phyloP scores from a whole-genome alignment of 2,329 filamentous ascomycete species.

The Calonectria hawksworthii region DNA sequence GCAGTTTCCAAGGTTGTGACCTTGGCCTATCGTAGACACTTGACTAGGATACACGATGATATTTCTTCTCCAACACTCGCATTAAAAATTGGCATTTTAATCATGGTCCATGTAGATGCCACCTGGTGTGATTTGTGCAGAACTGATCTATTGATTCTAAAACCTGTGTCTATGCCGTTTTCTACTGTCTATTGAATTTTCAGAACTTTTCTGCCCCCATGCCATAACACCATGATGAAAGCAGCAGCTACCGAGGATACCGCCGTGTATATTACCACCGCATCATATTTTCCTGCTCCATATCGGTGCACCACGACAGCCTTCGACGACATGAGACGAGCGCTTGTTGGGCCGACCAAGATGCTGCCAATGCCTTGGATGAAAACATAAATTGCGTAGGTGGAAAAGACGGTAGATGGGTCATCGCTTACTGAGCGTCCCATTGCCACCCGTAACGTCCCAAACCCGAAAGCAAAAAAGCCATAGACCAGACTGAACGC shows the following conservation, averaged over 20 bases:
- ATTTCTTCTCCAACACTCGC: not conserved
- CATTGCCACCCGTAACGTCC: constrained; percentile 30
- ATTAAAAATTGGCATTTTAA: too few relatives aligned
- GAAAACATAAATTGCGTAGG: constrained; percentile 32
- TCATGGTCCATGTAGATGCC: not conserved
- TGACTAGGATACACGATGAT: not conserved
- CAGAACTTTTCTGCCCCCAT: not conserved
- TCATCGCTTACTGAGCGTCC: constrained; percentile 26
- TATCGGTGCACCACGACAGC: not conserved
- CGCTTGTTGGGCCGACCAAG: constrained; percentile 32
- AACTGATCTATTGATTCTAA: not conserved
- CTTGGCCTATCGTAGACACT: not conserved
- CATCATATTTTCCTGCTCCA: constrained; percentile 8
- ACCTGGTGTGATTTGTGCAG: not conserved
- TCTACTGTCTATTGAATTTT: not conserved
- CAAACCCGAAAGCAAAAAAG: constrained; percentile 60
- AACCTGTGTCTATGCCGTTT: not conserved
- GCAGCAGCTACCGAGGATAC: not conserved
- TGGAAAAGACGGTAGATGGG: constrained; percentile 23
- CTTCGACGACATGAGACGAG: constrained; percentile 5
- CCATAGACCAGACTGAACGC: constrained; percentile 67
- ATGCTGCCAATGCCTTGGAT: constrained; percentile 37
- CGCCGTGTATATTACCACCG: constrained; percentile 1
- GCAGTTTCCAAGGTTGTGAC: not conserved
- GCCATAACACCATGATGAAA: constrained; percentile 8